These are phyloP conservation scores for Pichia cactophila DNA, from an alignment of 1,139 yeast genomes.

Conservation along the genomic window DNA sequence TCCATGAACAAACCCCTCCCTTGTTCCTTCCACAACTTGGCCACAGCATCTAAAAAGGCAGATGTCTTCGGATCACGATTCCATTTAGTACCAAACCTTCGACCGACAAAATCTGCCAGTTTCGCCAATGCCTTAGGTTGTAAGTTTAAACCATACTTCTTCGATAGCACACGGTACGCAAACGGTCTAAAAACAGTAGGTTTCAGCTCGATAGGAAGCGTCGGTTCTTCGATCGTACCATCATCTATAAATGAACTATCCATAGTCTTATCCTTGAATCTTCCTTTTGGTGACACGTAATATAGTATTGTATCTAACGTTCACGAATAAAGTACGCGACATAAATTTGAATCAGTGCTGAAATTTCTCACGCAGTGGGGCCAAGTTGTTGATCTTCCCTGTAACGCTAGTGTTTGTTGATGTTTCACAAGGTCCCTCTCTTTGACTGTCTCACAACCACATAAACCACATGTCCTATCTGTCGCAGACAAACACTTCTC, in stretches of 20 bases:
- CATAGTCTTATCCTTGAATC: constrained; percentile 1
- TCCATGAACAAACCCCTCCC: constrained; percentile 83
- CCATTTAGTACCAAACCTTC: constrained; percentile 82
- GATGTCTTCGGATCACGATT: constrained; percentile 60
- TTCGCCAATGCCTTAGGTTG: constrained; percentile 75
- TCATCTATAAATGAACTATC: constrained; percentile 14
- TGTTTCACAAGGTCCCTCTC: neutral
- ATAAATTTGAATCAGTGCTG: neutral
- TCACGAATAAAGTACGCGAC: neutral
- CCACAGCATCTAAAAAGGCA: constrained; percentile 68
- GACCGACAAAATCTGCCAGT: constrained; percentile 68
- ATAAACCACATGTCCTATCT: constrained; percentile 5
- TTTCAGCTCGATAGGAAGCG: constrained; percentile 65
- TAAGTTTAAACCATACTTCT: constrained; percentile 85
- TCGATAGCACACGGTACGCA: constrained; percentile 82
- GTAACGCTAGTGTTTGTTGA: neutral
- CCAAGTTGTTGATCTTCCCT: no score
- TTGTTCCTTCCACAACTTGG: constrained; percentile 78
- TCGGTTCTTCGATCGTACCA: constrained; percentile 20
- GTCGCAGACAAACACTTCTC: constrained; percentile 3
- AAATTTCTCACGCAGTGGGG: neutral
- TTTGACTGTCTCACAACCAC: neutral
- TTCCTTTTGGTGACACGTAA: neutral
- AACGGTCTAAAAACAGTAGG: constrained; percentile 83
- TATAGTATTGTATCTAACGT: neutral